Percentiles rank a stretch among this genome's conserved stretches.
Evolutionary conservation across 805 yeast species (phyloP).

Genomic region (Jamesozyma spencerorum): DNA sequence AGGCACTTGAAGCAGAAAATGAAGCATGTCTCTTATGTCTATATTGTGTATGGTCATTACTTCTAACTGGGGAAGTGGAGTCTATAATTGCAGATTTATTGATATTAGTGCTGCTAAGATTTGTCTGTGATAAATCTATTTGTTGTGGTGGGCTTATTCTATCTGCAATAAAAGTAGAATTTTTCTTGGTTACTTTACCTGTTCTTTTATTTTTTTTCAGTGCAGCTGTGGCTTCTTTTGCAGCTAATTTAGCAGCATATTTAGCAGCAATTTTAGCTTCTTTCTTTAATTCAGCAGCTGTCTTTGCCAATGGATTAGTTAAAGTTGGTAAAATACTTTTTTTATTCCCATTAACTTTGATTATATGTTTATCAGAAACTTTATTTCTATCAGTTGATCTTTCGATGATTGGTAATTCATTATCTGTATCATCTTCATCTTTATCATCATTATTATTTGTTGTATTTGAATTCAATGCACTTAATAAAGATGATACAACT

Average conservation of each 20-base stretch:
- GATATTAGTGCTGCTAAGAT: too few relatives aligned
- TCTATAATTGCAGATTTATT: neutral
- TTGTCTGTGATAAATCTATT: too few relatives aligned
- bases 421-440: neutral
- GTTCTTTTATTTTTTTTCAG: slow-evolving; percentile 1
- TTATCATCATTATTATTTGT: too few relatives aligned
- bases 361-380: slow-evolving; percentile 26
- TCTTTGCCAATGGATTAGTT: slow-evolving; percentile 22
- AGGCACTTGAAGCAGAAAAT: slow-evolving; percentile 35
- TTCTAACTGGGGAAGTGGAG: neutral
- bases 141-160: too few relatives aligned
- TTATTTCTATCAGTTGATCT: slow-evolving; percentile 4
- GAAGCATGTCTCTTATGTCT: slow-evolving; percentile 35
- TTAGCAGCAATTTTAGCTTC: slow-evolving; percentile 17
- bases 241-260: slow-evolving; percentile 2
- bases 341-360: slow-evolving; percentile 33
- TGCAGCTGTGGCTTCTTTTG: neutral
- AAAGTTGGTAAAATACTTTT: slow-evolving; percentile 32
- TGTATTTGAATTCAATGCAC: neutral
- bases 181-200: neutral
- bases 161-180: too few relatives aligned
- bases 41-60: slow-evolving; percentile 7
- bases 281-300: slow-evolving; percentile 27
- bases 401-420: slow-evolving; percentile 2
- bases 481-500: too few relatives aligned